Percentiles rank a stretch among this genome's conserved stretches.
phyloP scores from a whole-genome alignment of 495 filamentous ascomycete species.

The Astrothelium macrocarpum region DNA sequence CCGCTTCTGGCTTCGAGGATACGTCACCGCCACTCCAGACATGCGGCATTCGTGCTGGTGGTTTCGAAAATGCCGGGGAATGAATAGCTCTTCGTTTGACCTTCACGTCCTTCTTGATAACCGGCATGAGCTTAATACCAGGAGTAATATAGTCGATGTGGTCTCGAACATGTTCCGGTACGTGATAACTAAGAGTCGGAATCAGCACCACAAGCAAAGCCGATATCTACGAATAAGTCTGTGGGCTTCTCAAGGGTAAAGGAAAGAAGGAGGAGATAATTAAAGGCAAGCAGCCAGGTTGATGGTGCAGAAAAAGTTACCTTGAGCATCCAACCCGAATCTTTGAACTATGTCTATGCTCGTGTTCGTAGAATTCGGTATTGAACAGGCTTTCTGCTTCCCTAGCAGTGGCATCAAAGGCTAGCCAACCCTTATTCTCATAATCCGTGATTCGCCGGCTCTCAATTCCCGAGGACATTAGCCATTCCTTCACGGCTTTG shows the following conservation, averaged over 20 bases:
- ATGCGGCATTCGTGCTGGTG: neutral
- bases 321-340: conserved; percentile 1
- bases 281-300: neutral
- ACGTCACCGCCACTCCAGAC: neutral
- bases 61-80: neutral
- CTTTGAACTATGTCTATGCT: conserved; percentile 5
- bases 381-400: conserved; percentile 14
- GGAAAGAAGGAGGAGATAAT: no score
- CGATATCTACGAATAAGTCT: no score
- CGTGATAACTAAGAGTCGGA: conserved; percentile 12
- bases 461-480: conserved; percentile 14
- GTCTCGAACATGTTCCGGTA: conserved; percentile 11
- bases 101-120: neutral
- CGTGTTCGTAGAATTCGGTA: conserved; percentile 17
- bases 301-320: neutral
- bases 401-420: conserved; percentile 9
- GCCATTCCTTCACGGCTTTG: conserved; percentile 17
- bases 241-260: no score
- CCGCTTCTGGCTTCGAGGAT: neutral
- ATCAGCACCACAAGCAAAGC: neutral
- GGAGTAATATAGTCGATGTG: conserved; percentile 21
- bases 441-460: conserved; percentile 13
- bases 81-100: neutral
- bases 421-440: conserved; percentile 12
- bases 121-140: conserved; percentile 11